Evolutionary conservation across 148 eudicot genomes (phyloP).

Genomic region (Agrostemma githago): DNA sequence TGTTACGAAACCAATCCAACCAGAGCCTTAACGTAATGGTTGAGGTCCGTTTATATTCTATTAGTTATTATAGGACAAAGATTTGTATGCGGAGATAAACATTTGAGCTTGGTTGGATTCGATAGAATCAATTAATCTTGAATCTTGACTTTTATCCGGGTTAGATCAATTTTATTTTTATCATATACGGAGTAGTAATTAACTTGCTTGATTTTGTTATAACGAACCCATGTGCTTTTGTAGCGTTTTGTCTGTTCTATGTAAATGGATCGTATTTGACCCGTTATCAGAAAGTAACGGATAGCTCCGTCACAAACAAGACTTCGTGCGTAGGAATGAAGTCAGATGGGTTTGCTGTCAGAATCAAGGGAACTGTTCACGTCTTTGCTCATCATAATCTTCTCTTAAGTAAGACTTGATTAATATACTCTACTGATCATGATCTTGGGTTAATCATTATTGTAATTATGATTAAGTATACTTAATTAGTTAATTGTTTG

Average conservation of each 20-base stretch:
- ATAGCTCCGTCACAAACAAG: too few relatives aligned
- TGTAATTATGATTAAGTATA: not conserved
- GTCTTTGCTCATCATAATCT: slow-evolving; percentile 12
- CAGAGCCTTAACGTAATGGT: too few relatives aligned
- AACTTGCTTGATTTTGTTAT: not conserved
- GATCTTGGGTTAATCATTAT: slow-evolving; percentile 13
- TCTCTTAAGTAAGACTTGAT: not conserved
- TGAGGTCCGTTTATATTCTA: too few relatives aligned
- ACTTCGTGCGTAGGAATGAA: not conserved
- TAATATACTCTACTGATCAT: not conserved
- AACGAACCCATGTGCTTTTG: not conserved
- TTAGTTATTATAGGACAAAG: too few relatives aligned
- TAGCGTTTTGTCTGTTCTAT: not conserved
- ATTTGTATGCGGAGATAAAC: too few relatives aligned
- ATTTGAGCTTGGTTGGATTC: too few relatives aligned
- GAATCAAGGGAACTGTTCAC: slow-evolving; percentile 12
- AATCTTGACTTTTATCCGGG: too few relatives aligned
- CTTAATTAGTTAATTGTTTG: not conserved
- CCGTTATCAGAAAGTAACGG: too few relatives aligned
- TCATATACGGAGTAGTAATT: too few relatives aligned
- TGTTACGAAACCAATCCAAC: too few relatives aligned
- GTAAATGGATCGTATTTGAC: not conserved
- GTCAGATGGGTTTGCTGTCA: slow-evolving; percentile 6
- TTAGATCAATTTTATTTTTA: too few relatives aligned
- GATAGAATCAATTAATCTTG: too few relatives aligned